phyloP scores from a whole-genome alignment of 169 alveolate genomes.

The Eimeria necatrix region DNA sequence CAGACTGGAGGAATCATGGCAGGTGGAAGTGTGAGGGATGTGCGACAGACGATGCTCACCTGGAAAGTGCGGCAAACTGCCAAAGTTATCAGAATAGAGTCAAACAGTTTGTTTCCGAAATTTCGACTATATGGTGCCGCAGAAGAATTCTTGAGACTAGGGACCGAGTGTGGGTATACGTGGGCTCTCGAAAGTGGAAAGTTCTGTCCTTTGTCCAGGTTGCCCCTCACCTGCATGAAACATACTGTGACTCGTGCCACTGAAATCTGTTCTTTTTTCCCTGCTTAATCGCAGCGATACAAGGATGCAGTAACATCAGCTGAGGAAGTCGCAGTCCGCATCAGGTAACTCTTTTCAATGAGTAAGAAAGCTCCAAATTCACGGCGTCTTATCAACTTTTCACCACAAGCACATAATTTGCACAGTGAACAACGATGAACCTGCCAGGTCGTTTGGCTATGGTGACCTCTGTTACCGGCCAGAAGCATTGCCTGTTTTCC shows the following conservation, averaged over 20 bases:
- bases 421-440: neutral
- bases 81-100: neutral
- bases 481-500: too few relatives aligned
- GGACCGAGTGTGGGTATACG: too few relatives aligned
- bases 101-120: neutral
- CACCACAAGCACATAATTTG: neutral
- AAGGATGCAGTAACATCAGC: slow-evolving; percentile 15
- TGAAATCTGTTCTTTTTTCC: neutral
- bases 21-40: slow-evolving; percentile 59
- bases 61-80: slow-evolving; percentile 30
- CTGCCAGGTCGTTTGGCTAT: neutral
- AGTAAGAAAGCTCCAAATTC: too few relatives aligned
- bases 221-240: too few relatives aligned
- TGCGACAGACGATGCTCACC: slow-evolving; percentile 64
- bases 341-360: neutral
- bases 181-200: too few relatives aligned
- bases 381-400: too few relatives aligned
- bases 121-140: too few relatives aligned
- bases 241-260: too few relatives aligned
- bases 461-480: neutral
- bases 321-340: slow-evolving; percentile 6
- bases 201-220: too few relatives aligned
- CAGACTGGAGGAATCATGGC: slow-evolving; percentile 76
- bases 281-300: slow-evolving; percentile 30
- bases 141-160: too few relatives aligned